phyloP scores from a whole-genome alignment of 768 basidiomycete genomes.

The Suillus ampliporus region DNA sequence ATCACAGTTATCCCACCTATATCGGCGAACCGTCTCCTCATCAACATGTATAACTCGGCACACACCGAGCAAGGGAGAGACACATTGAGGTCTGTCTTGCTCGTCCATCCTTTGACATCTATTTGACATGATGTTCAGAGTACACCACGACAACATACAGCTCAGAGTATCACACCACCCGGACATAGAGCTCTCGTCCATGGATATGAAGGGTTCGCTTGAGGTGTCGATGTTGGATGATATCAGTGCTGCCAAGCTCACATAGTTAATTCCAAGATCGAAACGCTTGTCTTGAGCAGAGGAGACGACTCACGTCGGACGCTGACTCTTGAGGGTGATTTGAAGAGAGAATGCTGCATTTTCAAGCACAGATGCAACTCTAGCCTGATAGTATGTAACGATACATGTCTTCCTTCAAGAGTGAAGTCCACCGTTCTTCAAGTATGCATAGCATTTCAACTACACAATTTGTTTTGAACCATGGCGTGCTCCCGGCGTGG shows the following conservation, averaged over 20 bases:
- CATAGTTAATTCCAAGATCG: not conserved
- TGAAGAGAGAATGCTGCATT: too few species aligned
- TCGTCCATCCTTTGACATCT: not conserved
- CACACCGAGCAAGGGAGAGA: not conserved
- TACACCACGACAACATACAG: not conserved
- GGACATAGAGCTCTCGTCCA: not conserved
- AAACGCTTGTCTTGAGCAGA: not conserved
- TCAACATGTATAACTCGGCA: conserved; percentile 2
- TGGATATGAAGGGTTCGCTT: not conserved
- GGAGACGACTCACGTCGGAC: too few species aligned
- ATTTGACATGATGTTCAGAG: not conserved
- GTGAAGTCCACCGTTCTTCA: too few species aligned
- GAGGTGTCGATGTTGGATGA: not conserved
- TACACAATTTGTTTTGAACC: too few species aligned
- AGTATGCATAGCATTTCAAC: too few species aligned
- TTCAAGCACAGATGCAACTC: too few species aligned
- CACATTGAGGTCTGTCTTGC: not conserved
- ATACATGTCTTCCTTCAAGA: too few species aligned
- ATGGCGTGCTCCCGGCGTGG: too few species aligned
- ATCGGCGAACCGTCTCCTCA: not conserved
- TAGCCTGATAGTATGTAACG: too few species aligned
- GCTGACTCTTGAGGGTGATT: too few species aligned
- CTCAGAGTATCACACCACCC: too few species aligned
- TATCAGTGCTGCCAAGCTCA: not conserved
- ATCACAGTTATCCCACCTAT: conserved; percentile 8